phyloP scores from a whole-genome alignment of 2,329 filamentous ascomycete genomes.

The Penicillium capsulatum region DNA sequence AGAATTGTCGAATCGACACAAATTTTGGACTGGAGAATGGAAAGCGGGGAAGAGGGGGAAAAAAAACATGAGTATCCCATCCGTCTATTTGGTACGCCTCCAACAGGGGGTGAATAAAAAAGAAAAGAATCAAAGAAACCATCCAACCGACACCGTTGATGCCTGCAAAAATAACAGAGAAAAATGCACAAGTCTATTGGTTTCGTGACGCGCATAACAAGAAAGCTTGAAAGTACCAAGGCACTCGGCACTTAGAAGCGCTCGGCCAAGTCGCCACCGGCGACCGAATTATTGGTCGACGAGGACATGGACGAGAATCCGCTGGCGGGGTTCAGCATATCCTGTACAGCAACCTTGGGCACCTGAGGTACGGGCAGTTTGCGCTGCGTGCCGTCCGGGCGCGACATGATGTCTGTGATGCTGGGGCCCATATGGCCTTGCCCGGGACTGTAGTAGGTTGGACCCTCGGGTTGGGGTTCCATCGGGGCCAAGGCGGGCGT shows the following conservation, averaged over 20 bases:
- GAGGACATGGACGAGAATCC: constrained; percentile 71
- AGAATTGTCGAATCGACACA: constrained; percentile 10
- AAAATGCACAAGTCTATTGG: constrained; percentile 41
- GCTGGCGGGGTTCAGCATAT: constrained; percentile 66
- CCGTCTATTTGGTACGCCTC: constrained; percentile 25
- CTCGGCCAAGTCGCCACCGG: constrained; percentile 65
- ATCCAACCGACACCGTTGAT: constrained; percentile 36
- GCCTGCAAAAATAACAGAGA: constrained; percentile 29
- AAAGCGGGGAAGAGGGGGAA: constrained; percentile 1
- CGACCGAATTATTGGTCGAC: constrained; percentile 71
- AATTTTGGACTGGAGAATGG: constrained; percentile 17
- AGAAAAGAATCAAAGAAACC: constrained; percentile 21
- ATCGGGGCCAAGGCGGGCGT: constrained; percentile 66
- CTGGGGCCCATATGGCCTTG: constrained; percentile 65
- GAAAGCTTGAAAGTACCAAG: constrained; percentile 12
- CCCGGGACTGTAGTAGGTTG: constrained; percentile 55
- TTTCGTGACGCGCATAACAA: constrained; percentile 37
- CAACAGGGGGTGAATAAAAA: too few relatives aligned
- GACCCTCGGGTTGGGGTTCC: constrained; percentile 61
- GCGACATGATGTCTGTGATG: constrained; percentile 88
- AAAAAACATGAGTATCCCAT: constrained; percentile 15
- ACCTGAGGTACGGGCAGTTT: constrained; percentile 88
- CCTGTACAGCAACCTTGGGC: constrained; percentile 81
- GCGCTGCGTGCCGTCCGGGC: constrained; percentile 77
- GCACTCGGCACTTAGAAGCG: constrained; percentile 38